Conservation (phyloP, 169 alveolate species). For the Theileria orientalis region DNA sequence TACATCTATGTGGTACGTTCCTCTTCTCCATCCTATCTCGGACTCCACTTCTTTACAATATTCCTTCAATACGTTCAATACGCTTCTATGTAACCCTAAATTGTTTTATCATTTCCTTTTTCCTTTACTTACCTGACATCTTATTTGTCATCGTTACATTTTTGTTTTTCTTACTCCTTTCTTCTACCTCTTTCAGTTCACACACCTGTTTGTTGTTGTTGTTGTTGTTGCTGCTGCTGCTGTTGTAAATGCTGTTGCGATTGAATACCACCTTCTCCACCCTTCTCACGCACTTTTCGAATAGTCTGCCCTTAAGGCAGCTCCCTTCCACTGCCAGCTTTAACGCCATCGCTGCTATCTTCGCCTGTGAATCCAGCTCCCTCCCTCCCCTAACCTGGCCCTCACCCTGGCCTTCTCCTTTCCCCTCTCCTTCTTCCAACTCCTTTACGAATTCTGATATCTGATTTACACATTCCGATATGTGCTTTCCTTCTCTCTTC, state of each 20-base stretch:
- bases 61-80: constrained; percentile 8
- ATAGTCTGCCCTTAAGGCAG: not conserved
- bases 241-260: not conserved
- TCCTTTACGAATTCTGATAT: not conserved
- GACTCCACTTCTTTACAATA: not conserved
- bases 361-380: not conserved
- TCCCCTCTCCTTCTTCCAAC: no score
- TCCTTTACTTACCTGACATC: constrained; percentile 1
- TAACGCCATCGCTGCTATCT: not conserved
- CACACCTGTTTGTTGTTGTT: no score
- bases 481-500: not conserved
- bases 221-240: not conserved
- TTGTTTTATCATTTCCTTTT: not conserved
- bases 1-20: constrained; percentile 37
- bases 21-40: constrained; percentile 26
- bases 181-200: not conserved
- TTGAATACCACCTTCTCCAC: not conserved
- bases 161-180: not conserved
- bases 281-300: not conserved
- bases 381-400: not conserved
- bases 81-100: constrained; percentile 58
- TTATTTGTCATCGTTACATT: not conserved
- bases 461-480: not conserved
- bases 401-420: constrained; percentile 5
- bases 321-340: not conserved